Conservation (phyloP, 345 rosid genomes). For the Acer yangbiense region DNA sequence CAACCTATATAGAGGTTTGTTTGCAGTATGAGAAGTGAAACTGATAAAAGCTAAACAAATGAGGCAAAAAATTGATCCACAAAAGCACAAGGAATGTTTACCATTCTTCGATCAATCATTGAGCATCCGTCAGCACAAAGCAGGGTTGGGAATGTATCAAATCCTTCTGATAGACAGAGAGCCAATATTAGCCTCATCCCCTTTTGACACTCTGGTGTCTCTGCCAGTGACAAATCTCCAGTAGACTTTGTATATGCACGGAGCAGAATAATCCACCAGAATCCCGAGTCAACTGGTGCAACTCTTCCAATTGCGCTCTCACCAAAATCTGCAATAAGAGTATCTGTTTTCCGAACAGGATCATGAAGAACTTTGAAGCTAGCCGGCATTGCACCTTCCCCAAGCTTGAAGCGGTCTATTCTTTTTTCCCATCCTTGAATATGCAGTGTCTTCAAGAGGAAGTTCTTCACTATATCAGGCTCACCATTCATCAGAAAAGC, state of each 20-base stretch:
- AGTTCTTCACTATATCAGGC: slow-evolving; percentile 76
- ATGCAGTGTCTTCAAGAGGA: slow-evolving; percentile 66
- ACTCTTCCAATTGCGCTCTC: slow-evolving; percentile 84
- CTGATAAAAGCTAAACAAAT: not conserved
- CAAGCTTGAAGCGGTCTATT: slow-evolving; percentile 74
- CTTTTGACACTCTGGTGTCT: slow-evolving; percentile 70
- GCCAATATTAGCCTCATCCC: slow-evolving; percentile 71
- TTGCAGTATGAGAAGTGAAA: not conserved
- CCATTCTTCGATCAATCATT: slow-evolving; percentile 89
- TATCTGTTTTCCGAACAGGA: slow-evolving; percentile 59
- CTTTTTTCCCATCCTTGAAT: slow-evolving; percentile 83
- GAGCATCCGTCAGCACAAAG: slow-evolving; percentile 82
- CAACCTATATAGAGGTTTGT: not conserved
- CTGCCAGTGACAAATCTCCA: slow-evolving; percentile 60
- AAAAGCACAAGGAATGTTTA: slow-evolving; percentile 26
- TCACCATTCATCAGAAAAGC: slow-evolving; percentile 80
- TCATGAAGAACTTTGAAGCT: slow-evolving; percentile 84
- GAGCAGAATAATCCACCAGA: slow-evolving; percentile 86
- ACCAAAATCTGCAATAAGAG: slow-evolving; percentile 70
- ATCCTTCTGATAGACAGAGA: slow-evolving; percentile 73
- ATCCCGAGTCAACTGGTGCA: slow-evolving; percentile 85
- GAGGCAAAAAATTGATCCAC: not conserved
- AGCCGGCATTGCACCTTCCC: slow-evolving; percentile 85
- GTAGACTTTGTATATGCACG: slow-evolving; percentile 86
- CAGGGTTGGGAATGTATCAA: slow-evolving; percentile 76